Evolutionary conservation across 495 filamentous ascomycete genomes (phyloP).

Genomic region (Aspergillus cavernicola): DNA sequence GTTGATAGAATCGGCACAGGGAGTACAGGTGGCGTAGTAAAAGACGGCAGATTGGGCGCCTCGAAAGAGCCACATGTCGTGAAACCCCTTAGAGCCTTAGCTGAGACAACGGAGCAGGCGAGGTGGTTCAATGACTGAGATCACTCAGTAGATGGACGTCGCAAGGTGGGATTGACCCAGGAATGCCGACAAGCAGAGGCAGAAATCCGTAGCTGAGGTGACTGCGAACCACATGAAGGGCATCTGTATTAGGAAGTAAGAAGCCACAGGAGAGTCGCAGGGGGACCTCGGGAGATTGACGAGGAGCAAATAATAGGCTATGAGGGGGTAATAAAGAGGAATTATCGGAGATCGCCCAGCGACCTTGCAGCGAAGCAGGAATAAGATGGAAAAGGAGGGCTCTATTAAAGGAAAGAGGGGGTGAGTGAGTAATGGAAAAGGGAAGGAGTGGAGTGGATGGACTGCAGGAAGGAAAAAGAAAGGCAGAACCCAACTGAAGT

Average conservation of each 20-base stretch:
- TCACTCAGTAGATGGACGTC: constrained; percentile 8
- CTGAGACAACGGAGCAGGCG: background rate
- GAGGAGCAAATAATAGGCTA: constrained; percentile 15
- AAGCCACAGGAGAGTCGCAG: background rate
- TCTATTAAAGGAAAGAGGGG: constrained; percentile 13
- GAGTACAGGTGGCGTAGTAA: constrained; percentile 79
- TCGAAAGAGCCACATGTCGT: constrained; percentile 51
- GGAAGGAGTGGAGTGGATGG: constrained; percentile 7
- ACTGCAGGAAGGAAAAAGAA: constrained; percentile 1
- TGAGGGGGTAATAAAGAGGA: constrained; percentile 13
- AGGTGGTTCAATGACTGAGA: background rate
- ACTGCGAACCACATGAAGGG: constrained; percentile 40
- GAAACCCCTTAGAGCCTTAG: background rate
- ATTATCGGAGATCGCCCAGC: constrained; percentile 33
- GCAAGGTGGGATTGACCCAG: constrained; percentile 26
- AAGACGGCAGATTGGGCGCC: constrained; percentile 77
- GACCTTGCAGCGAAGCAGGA: constrained; percentile 24
- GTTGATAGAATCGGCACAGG: constrained; percentile 63
- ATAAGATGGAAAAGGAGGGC: constrained; percentile 5
- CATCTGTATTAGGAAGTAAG: constrained; percentile 16
- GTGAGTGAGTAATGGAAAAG: background rate
- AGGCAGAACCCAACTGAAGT: constrained; percentile 1
- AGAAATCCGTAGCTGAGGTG: constrained; percentile 25
- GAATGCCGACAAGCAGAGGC: constrained; percentile 22
- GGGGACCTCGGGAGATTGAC: constrained; percentile 9